phyloP scores from a whole-genome alignment of 768 basidiomycete species.

The Tricholoma saponaceum region DNA sequence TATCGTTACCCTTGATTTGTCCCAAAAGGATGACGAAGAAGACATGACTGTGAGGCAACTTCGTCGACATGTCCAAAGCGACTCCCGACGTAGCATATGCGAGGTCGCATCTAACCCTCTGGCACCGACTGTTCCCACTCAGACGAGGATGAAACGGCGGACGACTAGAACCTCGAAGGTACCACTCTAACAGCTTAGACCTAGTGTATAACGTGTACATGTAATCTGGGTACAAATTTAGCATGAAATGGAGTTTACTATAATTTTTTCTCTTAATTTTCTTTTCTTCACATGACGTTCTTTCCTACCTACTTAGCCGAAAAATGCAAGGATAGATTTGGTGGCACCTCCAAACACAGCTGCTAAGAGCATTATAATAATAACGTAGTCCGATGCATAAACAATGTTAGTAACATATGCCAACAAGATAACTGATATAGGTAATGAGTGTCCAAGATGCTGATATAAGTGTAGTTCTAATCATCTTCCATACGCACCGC shows the following conservation, averaged over 20 bases:
- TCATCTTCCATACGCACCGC: slow-evolving; percentile 33
- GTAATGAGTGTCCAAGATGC: not conserved
- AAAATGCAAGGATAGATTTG: too few species aligned
- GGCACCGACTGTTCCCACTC: too few species aligned
- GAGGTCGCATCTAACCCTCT: too few species aligned
- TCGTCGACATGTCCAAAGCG: not conserved
- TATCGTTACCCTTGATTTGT: not conserved
- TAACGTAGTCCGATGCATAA: not conserved
- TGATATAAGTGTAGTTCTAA: slow-evolving; percentile 2
- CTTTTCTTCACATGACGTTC: too few species aligned
- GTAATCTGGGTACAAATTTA: too few species aligned
- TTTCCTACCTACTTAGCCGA: too few species aligned
- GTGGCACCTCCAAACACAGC: too few species aligned
- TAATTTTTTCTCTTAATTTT: not conserved
- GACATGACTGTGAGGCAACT: not conserved
- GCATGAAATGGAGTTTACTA: too few species aligned
- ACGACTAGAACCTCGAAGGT: not conserved
- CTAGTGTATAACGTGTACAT: too few species aligned
- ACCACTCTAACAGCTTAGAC: not conserved
- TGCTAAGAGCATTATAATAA: not conserved
- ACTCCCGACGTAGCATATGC: not conserved
- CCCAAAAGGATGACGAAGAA: too few species aligned
- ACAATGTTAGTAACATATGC: not conserved
- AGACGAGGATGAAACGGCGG: too few species aligned
- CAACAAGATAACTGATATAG: not conserved